Evolutionary conservation across 768 basidiomycete genomes (phyloP), one percentile per base, ranked within the genome.

Genomic region (Podaxis sp.): DNA sequence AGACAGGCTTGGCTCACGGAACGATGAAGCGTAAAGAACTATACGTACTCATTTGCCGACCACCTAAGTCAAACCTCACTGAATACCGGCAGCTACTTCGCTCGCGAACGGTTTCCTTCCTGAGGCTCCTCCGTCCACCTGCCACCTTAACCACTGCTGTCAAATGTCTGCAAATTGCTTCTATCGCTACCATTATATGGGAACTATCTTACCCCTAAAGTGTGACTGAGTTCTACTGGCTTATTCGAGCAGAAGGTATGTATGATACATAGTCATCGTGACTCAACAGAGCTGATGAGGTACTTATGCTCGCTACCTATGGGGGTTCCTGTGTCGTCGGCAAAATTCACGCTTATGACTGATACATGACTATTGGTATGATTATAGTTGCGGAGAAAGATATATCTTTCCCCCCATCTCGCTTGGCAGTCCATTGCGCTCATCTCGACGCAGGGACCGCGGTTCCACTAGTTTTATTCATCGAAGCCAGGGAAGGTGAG

Each of bases 401-500:
- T 7, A 46, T 46, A 2, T 46, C n/a, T 20, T 46, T 46, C 2
- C 15, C 40, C 44, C 44, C 20, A 17, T 46, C 20, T 22, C n/a
- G 15, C n/a, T 1, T 46, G n/a, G 20, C 15, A 1, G 20, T 8
- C n/a, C 44, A 46, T 46, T 46, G 7, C 15, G n/a, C 7, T 22
- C 44, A 20, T 3, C 26, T 22, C 24, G 20, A 50, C 26, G 26
- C 26, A 5, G 49, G 13, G 26, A 10, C 40, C 22, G 15, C 13
- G 24, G 37, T 54, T 44, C 13, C 7, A 24, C 7, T 2, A 46
- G 13, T 44, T 24, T 40, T 13, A 13, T 41, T 13, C 13, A 10
- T 17, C 24, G 24, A 57, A 46, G 56, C 24, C n/a, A 38, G 24
- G 50, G 49, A 51, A 51, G 37, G 30, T 41, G 58, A 59, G 49